phyloP scores from a whole-genome alignment of 1,284 basidiomycete species.

The Moniliophthora roreri region DNA sequence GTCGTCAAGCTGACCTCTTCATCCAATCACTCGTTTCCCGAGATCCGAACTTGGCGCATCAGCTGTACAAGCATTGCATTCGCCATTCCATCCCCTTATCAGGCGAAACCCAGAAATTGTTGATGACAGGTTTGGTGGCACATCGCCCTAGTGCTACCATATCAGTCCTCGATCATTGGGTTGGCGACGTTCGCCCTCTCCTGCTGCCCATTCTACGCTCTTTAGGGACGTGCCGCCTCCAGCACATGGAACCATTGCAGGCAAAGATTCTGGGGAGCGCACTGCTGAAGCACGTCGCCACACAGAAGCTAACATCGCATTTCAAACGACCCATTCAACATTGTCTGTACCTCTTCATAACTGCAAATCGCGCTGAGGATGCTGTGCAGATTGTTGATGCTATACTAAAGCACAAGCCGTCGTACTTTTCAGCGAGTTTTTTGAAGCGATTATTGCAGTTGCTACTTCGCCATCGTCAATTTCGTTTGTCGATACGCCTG shows the following conservation, averaged over 20 bases:
- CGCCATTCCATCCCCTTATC: constrained; percentile 14
- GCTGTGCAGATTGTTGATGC: constrained; percentile 32
- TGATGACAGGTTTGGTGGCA: constrained; percentile 21
- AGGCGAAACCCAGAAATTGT: background rate
- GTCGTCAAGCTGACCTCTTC: constrained; percentile 13
- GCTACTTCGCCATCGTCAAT: constrained; percentile 31
- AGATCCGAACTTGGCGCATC: background rate
- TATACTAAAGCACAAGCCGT: constrained; percentile 26
- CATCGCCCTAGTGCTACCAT: constrained; percentile 26
- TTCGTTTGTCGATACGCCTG: constrained; percentile 27
- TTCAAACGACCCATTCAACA: constrained; percentile 37
- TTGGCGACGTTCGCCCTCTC: too few relatives aligned
- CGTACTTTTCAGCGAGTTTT: constrained; percentile 35
- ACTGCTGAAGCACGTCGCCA: constrained; percentile 28
- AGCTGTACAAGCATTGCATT: constrained; percentile 16
- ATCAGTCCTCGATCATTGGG: constrained; percentile 27
- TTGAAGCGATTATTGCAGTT: constrained; percentile 28
- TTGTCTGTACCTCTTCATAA: constrained; percentile 35
- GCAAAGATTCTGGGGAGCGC: constrained; percentile 28
- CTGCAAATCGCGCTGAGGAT: constrained; percentile 27
- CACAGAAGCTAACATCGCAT: constrained; percentile 19
- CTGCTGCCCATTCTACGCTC: too few relatives aligned
- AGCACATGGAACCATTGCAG: constrained; percentile 24
- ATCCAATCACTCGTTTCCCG: constrained; percentile 8
- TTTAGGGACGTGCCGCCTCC: too few relatives aligned